Evolutionary conservation across 306 rosid species (phyloP).

Genomic region (Albizia julibrissin): DNA sequence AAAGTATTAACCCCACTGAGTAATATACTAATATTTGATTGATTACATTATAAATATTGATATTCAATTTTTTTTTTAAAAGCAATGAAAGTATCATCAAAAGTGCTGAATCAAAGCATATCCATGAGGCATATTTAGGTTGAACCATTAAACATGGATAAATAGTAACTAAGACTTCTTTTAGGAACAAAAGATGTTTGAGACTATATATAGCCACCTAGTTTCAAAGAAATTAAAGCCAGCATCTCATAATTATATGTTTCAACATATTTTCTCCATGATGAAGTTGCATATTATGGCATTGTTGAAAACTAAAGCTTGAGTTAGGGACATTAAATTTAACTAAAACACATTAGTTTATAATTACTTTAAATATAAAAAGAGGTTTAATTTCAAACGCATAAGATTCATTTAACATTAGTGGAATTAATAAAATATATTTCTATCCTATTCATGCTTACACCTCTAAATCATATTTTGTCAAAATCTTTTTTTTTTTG

Average conservation of each 20-base stretch:
- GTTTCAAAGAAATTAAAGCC: neutral
- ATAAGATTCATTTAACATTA: neutral
- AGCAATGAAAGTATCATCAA: neutral
- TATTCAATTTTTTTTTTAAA: neutral
- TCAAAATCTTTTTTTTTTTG: too few species aligned
- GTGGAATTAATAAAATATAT: too few species aligned
- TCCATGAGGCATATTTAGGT: neutral
- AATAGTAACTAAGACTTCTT: slow-evolving; percentile 1
- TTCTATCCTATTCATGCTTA: neutral
- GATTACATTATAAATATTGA: neutral
- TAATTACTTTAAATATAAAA: neutral
- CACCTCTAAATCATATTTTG: too few species aligned
- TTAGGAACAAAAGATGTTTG: neutral
- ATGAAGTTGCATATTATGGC: slow-evolving; percentile 8
- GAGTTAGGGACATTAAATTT: slow-evolving; percentile 7
- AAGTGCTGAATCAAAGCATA: neutral
- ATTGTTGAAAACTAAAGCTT: neutral
- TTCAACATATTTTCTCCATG: neutral
- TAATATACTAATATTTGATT: neutral
- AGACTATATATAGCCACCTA: neutral
- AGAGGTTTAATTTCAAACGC: neutral
- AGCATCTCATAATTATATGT: neutral
- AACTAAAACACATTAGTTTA: neutral
- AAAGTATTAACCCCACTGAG: neutral
- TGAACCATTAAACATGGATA: neutral